Base-by-base conservation (phyloP, 139 green algal species). In the Eudorina sp. region DNA sequence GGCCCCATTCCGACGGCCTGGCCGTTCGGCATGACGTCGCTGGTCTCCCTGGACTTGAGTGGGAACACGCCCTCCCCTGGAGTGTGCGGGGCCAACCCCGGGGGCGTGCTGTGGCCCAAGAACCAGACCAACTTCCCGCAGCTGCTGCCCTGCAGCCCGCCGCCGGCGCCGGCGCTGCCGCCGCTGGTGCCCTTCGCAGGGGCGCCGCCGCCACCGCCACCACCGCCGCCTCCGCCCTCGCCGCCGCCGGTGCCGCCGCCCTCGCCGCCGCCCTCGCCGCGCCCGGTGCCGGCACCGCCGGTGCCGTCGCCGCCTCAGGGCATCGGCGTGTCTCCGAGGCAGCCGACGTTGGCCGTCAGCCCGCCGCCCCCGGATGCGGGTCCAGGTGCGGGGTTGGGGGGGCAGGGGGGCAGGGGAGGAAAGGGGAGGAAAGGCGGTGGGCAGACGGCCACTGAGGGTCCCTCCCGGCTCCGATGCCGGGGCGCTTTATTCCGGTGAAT, bases 51-150 rank as follows among this genome's bases (percentile, higher is more conserved):
- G 27, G 41, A 29, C 31, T 55, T 74, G 2, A 6, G 23, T 0
- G 55, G 9, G 27, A 73, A 74, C 40, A 8, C n/a, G 7, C 34
- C 76, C 11, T 0, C 25, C 4, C 77, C 78, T 4, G 78, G 78
- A 8, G 40, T 85, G 11, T 85, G 78, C 78, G 78, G 78, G 1
- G 19, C 38, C 53, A 85, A 85, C 55, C 78, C 78, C 0, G 78
- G 78, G 1, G 78, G 55, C 29, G n/a, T 58, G 13, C 9, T 27
- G 7, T 74, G 78, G 55, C 55, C 78, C 3, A 31, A n/a, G 25
- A 60, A 85, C 9, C 55, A 43, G 25, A 48, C 78, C 0, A 18
- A 31, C 0, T 2, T 72, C 7, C 6, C 31, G 6, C 16, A 6
- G 21, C 53, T 85, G 36, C 51, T 25, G 29, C 0, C 53, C 21